Base-by-base conservation (phyloP, 169 alveolate species). In the Plasmodium vinckei region DNA sequence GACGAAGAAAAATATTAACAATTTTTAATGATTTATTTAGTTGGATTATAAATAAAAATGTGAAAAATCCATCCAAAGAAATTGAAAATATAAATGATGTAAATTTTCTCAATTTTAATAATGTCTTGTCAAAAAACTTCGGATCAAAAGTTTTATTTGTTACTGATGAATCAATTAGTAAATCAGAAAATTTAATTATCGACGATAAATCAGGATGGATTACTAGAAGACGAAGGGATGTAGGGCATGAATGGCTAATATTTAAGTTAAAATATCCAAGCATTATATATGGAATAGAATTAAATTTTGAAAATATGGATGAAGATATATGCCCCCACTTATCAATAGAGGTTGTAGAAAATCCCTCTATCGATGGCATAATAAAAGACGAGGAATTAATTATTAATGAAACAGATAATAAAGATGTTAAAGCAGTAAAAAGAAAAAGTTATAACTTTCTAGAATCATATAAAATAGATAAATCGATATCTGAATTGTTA, bases 151-250 rank as follows among this genome's bases (percentile, higher is more conserved):
- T 79, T 33, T 19, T 65, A 1, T 79, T 79, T 70, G 89, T 79
- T 42, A 79, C 89, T 6, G 89, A 79, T 17, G 89, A 79, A 15
- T 79, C 89, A 13, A 79, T 79, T 9, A 65, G 89, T 57, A 65
- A 65, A 13, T 65, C 82, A 10, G 89, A 79, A 64, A 79, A 79
- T 56, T 53, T 79, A 79, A 51, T 79, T 59, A 68, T 13, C 15
- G 82, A 64, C 5, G 77, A 63, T 33, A 79, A 79, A 59, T n/a
- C 54, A 5, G 89, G 89, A 39, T 79, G 89, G 89, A 44, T 79
- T n/a, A 79, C 89, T 13, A 79, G 89, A 79, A 79, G 89, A 64
- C 51, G 89, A 69, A 79, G 89, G 23, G 89, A 79, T 54, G 89
- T 79, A 42, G 89, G 89, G 17, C 89, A 79, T 57, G 89, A 79